phyloP scores from a whole-genome alignment of 2,329 filamentous ascomycete genomes.

The Colletotrichum sp. region DNA sequence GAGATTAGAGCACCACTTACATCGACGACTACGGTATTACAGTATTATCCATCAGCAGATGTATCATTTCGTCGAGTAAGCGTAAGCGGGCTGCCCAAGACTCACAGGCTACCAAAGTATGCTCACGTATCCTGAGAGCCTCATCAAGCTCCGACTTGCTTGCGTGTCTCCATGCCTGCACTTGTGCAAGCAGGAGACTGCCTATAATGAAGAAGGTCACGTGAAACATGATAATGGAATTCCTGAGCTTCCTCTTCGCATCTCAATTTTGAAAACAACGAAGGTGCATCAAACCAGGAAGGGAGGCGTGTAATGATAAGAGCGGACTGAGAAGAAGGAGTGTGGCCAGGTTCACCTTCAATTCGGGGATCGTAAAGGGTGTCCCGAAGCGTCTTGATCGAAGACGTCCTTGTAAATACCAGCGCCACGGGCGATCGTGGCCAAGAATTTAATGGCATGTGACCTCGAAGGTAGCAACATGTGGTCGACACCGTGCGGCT shows the following conservation, averaged over 20 bases:
- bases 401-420: neutral
- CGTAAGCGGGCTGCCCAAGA: neutral
- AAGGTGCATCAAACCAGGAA: neutral
- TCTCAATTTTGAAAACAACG: neutral
- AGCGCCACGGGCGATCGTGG: neutral
- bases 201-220: neutral
- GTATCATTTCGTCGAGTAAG: no score
- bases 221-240: neutral
- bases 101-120: conserved; percentile 38
- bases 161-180: neutral
- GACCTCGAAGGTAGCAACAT: neutral
- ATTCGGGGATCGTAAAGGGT: neutral
- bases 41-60: neutral
- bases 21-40: neutral
- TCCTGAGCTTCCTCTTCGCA: neutral
- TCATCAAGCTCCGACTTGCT: neutral
- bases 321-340: neutral
- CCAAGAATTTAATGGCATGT: neutral
- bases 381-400: neutral
- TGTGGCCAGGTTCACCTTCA: neutral
- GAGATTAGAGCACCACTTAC: neutral
- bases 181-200: neutral
- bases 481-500: neutral
- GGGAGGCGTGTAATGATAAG: neutral
- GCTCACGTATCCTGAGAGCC: conserved; percentile 19